phyloP scores from a whole-genome alignment of 495 filamentous ascomycete species.

The Neurospora sp. region DNA sequence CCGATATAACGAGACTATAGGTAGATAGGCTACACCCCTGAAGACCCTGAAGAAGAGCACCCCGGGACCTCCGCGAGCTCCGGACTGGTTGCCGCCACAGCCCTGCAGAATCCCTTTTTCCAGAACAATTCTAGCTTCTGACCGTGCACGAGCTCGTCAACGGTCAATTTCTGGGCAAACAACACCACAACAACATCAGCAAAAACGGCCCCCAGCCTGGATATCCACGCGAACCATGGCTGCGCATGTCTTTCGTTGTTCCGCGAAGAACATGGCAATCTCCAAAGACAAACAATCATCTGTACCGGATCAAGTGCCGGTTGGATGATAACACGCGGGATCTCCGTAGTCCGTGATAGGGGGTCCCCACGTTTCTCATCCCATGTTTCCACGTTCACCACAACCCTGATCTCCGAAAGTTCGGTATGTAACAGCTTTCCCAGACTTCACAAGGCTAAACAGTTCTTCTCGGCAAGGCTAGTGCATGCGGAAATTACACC shows the following conservation, averaged over 20 bases:
- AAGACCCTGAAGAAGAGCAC: conserved; percentile 1
- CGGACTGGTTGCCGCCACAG: conserved; percentile 15
- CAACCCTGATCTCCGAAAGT: not conserved
- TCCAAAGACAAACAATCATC: not conserved
- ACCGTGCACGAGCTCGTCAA: conserved; percentile 7
- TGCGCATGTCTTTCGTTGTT: not conserved
- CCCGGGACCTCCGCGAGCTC: conserved; percentile 6
- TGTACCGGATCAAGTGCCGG: not conserved
- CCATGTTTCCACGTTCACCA: not conserved
- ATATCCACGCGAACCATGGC: not conserved
- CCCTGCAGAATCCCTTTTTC: conserved; percentile 17
- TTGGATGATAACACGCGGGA: not conserved
- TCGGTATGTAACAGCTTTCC: not conserved
- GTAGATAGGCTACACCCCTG: not conserved
- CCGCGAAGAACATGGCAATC: not conserved
- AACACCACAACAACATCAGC: not conserved
- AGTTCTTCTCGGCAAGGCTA: not conserved
- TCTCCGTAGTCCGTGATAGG: not conserved
- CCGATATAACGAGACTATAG: not conserved
- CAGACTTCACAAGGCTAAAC: not conserved
- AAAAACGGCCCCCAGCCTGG: not conserved
- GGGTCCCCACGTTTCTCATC: not conserved
- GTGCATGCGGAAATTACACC: not conserved
- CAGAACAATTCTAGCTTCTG: conserved; percentile 23
- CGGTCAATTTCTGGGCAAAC: not conserved